Evolutionary conservation across 495 filamentous ascomycete genomes (phyloP), one percentile per base, ranked within the genome.

Genomic region (Cercophora sp.): DNA sequence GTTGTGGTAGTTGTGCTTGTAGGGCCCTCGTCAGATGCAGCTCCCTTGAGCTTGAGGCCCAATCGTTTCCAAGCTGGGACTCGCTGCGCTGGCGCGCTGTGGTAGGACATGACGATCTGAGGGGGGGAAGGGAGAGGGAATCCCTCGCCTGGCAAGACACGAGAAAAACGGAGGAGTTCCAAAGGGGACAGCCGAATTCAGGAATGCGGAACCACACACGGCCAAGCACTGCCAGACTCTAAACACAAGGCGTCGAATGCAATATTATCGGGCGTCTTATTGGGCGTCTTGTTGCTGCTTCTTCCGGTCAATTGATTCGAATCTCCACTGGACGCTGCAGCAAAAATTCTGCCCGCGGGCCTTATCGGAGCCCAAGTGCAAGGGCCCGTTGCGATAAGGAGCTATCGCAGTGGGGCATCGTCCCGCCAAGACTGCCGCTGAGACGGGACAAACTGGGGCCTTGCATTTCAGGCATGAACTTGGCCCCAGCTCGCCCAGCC

Each of bases 61-160:
- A 89, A 70, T 72, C 85, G 79, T 69, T 88, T 89, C 85, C 85
- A 89, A 48, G 86, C 84, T 16, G 86, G 86, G 40, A 87, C 74
- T 62, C 76, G 78, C 54, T 56, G 54, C 41, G 54, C 54, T 56
- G 50, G 50, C 50, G 50, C 39, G 46, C 44, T 51, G 60, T 71
- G 66, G 57, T 64, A 63, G 59, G 63, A 68, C 65, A 68, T 70
- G 58, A 22, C 34, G 66, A 54, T 31, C 20, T 44, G 27, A 32
- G 34, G 18, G 23, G 25, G 41, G 48, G 29, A 35, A 19, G n/a
- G 25, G 29, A 42, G 52, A 45, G 55, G 51, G 55, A 43, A 22
- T 22, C 19, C 40, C 39, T 22, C 22, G 16, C 37, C 47, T 31
- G 40, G 39, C 26, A 29, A 39, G 26, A 46, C 41, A n/a, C 39